These are phyloP conservation scores for Arthrobotrys pseudoclavata DNA, from an alignment of 2,329 filamentous ascomycete genomes.

Conservation along the genomic window DNA sequence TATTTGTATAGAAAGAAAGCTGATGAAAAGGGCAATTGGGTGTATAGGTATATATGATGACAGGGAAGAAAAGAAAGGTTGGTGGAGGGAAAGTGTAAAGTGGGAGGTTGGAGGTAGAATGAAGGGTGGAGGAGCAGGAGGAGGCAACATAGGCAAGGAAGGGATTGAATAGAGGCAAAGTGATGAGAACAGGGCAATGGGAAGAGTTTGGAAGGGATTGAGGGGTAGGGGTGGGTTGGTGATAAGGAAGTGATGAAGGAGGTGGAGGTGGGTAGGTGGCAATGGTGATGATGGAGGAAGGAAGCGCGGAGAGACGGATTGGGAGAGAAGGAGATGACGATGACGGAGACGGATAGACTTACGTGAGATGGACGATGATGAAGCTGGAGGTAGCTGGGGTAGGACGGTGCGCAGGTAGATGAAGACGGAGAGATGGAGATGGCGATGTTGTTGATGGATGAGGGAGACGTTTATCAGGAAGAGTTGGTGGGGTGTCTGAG, in stretches of 20 bases:
- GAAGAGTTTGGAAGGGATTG: neutral
- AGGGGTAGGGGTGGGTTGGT: neutral
- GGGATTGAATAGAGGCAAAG: neutral
- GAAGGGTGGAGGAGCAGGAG: neutral
- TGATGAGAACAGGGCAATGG: neutral
- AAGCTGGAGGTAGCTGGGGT: neutral
- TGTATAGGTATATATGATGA: neutral
- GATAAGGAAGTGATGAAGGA: neutral
- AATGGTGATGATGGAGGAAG: slow-evolving; percentile 10
- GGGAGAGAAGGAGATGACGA: neutral
- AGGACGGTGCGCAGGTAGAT: slow-evolving; percentile 11
- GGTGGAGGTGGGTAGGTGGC: neutral
- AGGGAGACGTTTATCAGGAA: neutral
- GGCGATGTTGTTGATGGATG: neutral
- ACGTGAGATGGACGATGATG: slow-evolving; percentile 2
- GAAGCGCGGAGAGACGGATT: neutral
- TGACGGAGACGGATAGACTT: neutral
- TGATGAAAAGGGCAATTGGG: neutral
- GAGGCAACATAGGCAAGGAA: neutral
- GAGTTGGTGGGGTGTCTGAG: slow-evolving; percentile 20
- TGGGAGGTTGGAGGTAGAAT: neutral
- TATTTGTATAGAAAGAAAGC: neutral
- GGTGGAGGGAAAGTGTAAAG: too few relatives aligned
- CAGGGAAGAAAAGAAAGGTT: neutral
- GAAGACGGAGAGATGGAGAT: slow-evolving; percentile 2